phyloP scores from a whole-genome alignment of 1,139 yeast genomes.

The Hyphopichia pseudoburtonii region DNA sequence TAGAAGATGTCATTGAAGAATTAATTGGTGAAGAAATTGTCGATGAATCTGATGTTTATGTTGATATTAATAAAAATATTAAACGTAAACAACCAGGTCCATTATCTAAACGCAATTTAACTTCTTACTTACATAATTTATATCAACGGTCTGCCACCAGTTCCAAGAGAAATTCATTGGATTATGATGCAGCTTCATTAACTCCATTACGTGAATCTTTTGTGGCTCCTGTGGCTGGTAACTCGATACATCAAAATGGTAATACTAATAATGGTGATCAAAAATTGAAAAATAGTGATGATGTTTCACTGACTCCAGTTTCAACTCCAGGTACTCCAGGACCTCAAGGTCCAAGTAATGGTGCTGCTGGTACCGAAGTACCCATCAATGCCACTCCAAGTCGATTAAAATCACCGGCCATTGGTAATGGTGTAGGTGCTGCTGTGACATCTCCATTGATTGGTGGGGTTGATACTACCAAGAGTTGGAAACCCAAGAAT shows the following conservation, averaged over 20 bases:
- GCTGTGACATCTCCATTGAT: conserved; percentile 13
- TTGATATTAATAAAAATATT: conserved; percentile 86
- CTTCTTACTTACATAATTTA: conserved; percentile 64
- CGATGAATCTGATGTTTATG: conserved; percentile 94
- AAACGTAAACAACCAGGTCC: conserved; percentile 87
- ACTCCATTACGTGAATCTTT: conserved; percentile 1
- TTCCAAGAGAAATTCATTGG: conserved; percentile 43
- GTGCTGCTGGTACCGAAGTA: neutral
- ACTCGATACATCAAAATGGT: conserved; percentile 1
- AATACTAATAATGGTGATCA: conserved; percentile 7
- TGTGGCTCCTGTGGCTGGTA: conserved; percentile 3
- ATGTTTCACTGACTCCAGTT: neutral
- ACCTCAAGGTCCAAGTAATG: neutral
- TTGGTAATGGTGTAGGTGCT: conserved; percentile 7
- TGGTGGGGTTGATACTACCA: conserved; percentile 18
- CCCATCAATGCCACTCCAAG: neutral
- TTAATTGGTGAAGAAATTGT: conserved; percentile 96
- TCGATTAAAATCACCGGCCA: conserved; percentile 8
- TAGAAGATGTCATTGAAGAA: conserved; percentile 97
- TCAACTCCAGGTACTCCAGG: neutral
- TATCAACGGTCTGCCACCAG: conserved; percentile 38
- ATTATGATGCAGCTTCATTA: conserved; percentile 9
- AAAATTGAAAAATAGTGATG: no score
- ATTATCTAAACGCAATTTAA: conserved; percentile 66
- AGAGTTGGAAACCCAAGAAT: conserved; percentile 57